phyloP scores from a whole-genome alignment of 2,329 filamentous ascomycete species.

The Cytospora paraplurivora region DNA sequence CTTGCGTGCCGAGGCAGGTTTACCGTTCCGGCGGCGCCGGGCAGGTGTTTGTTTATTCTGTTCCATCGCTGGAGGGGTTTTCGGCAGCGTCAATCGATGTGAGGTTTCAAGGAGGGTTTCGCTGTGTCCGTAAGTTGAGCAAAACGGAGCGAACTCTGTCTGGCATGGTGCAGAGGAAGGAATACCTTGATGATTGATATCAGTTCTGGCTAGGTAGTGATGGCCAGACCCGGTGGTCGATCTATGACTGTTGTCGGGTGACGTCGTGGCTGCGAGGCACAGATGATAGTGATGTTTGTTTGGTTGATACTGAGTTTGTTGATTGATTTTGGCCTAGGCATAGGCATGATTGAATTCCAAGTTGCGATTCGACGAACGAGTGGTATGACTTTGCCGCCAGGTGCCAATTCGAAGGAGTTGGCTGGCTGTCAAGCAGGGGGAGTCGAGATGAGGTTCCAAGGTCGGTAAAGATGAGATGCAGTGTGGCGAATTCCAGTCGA shows the following conservation, averaged over 20 bases:
- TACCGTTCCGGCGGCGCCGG: slow-evolving; percentile 45
- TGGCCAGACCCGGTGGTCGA: slow-evolving; percentile 24
- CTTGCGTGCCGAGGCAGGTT: slow-evolving; percentile 48
- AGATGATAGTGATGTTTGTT: slow-evolving; percentile 27
- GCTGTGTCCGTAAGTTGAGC: slow-evolving; percentile 14
- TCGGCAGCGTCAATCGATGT: background rate
- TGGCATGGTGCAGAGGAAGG: background rate
- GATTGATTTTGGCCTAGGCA: slow-evolving; percentile 21
- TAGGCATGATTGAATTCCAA: slow-evolving; percentile 25
- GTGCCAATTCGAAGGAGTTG: slow-evolving; percentile 12
- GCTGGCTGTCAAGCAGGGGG: slow-evolving; percentile 23
- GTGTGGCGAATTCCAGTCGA: slow-evolving; percentile 10
- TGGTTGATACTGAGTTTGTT: slow-evolving; percentile 24
- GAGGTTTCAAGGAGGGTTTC: slow-evolving; percentile 2
- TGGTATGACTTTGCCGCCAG: slow-evolving; percentile 24
- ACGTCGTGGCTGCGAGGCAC: slow-evolving; percentile 14
- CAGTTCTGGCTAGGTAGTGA: slow-evolving; percentile 19
- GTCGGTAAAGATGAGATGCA: slow-evolving; percentile 10
- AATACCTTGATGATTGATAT: slow-evolving; percentile 15
- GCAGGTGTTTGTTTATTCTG: slow-evolving; percentile 42
- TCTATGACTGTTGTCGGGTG: slow-evolving; percentile 19
- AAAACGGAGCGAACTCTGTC: slow-evolving; percentile 1
- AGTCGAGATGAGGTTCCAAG: slow-evolving; percentile 24
- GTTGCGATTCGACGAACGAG: slow-evolving; percentile 21
- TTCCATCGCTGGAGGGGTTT: slow-evolving; percentile 37